phyloP scores from a whole-genome alignment of 2,329 filamentous ascomycete species.

The Neonectria sp. region DNA sequence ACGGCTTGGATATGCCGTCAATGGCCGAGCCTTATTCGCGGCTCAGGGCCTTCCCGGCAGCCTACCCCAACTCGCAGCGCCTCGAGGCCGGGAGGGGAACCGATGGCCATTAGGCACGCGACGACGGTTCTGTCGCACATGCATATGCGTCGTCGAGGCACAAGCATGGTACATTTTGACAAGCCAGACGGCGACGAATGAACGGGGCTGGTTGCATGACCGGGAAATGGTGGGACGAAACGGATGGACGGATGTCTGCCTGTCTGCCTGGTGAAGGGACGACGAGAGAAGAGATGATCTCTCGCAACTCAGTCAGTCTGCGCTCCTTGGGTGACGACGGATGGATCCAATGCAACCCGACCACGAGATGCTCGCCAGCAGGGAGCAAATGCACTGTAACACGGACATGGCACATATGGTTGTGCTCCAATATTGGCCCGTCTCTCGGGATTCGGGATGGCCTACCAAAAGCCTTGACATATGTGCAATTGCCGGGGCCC shows the following conservation, averaged over 20 bases:
- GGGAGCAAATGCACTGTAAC: slow-evolving; percentile 2
- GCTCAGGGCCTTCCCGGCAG: slow-evolving; percentile 1
- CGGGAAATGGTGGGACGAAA: slow-evolving; percentile 8
- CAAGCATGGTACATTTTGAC: slow-evolving; percentile 8
- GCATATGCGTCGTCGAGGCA: slow-evolving; percentile 24
- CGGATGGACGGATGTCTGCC: slow-evolving; percentile 26
- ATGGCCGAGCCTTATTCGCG: slow-evolving; percentile 18
- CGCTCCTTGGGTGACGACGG: no score
- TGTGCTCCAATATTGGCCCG: neutral
- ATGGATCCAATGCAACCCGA: slow-evolving; percentile 10
- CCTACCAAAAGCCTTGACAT: neutral
- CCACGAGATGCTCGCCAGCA: slow-evolving; percentile 3
- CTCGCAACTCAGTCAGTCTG: no score
- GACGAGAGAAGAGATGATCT: neutral
- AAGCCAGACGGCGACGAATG: slow-evolving; percentile 15
- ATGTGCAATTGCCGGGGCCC: neutral
- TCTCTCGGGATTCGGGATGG: slow-evolving; percentile 21
- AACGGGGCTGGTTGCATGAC: neutral
- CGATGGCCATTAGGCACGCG: slow-evolving; percentile 7
- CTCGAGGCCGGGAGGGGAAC: neutral
- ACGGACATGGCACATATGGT: neutral
- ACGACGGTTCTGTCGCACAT: slow-evolving; percentile 22
- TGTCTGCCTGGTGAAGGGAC: neutral
- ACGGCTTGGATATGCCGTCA: slow-evolving; percentile 9
- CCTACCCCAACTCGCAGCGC: slow-evolving; percentile 6